Percentiles rank a stretch among this genome's conserved stretches.
Evolutionary conservation across 805 yeast species (phyloP).

Genomic region (Kluyveromyces nonfermentans): DNA sequence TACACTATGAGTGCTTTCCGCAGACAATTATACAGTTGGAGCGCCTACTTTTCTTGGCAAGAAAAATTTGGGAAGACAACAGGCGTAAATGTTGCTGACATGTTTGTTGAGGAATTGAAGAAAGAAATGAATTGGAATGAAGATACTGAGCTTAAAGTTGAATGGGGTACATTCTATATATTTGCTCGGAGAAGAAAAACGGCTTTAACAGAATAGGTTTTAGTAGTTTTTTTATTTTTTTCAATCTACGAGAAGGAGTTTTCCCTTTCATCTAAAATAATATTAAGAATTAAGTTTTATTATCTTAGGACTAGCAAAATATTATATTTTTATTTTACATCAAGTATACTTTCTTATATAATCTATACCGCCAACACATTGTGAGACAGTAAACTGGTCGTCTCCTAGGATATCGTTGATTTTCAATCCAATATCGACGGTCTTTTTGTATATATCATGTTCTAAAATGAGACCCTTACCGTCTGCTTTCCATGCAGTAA

Average conservation of each 20-base stretch:
- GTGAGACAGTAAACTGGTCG: slow-evolving; percentile 66
- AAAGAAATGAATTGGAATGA: slow-evolving; percentile 38
- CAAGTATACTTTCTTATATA: slow-evolving; percentile 36
- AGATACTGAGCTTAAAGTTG: slow-evolving; percentile 34
- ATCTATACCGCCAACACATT: slow-evolving; percentile 61
- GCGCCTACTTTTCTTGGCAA: slow-evolving; percentile 55
- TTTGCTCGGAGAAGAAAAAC: slow-evolving; percentile 32
- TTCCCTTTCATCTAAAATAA: background rate
- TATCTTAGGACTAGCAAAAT: background rate
- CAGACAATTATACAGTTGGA: slow-evolving; percentile 54
- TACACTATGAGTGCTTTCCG: slow-evolving; percentile 37
- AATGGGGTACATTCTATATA: slow-evolving; percentile 49
- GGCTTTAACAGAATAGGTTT: background rate
- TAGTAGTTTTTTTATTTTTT: background rate
- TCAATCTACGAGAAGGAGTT: background rate
- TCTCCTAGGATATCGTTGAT: slow-evolving; percentile 46
- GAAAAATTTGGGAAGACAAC: slow-evolving; percentile 30
- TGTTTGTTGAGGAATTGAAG: slow-evolving; percentile 36
- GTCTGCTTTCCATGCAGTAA: slow-evolving; percentile 41
- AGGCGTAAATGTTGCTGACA: slow-evolving; percentile 40
- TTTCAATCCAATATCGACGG: slow-evolving; percentile 61
- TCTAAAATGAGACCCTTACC: slow-evolving; percentile 67
- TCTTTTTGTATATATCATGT: slow-evolving; percentile 64
- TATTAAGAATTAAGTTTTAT: too few relatives aligned
- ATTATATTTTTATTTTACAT: slow-evolving; percentile 1